A percentile compares a stretch with the other conserved stretches of the same genome.
Conservation (phyloP, 2,329 filamentous ascomycete species). For the Capronia coronata region DNA sequence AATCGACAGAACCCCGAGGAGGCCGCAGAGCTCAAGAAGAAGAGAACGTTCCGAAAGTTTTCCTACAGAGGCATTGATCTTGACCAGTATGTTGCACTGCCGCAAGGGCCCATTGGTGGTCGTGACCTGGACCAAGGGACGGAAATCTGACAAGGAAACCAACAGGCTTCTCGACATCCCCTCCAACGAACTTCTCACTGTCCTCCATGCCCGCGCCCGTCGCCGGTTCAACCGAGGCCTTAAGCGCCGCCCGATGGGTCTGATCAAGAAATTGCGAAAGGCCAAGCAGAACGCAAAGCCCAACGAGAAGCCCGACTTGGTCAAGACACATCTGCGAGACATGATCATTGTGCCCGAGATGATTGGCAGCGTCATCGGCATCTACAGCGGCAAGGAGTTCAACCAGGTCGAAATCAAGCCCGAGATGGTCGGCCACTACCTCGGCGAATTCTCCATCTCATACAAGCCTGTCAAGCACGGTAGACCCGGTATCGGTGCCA, state of each 20-base stretch:
- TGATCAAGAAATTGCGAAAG: conserved; percentile 99
- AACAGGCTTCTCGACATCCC: conserved; percentile 93
- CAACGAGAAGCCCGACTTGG: conserved; percentile 99
- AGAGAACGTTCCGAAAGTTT: conserved; percentile 99
- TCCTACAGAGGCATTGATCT: conserved; percentile 99
- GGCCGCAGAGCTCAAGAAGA: conserved; percentile 99
- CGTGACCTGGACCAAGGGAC: conserved; percentile 24
- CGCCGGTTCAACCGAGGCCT: conserved; percentile 99
- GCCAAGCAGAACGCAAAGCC: conserved; percentile 97
- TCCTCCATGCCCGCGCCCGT: conserved; percentile 97
- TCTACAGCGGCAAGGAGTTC: conserved; percentile 99
- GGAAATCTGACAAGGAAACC: conserved; percentile 16
- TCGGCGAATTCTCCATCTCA: conserved; percentile 99
- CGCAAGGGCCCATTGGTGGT: background rate
- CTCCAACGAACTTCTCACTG: conserved; percentile 97
- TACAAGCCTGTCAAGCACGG: conserved; percentile 99
- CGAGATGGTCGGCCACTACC: conserved; percentile 99
- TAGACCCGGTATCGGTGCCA: conserved; percentile 99
- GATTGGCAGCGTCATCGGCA: conserved; percentile 96
- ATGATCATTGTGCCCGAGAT: conserved; percentile 99
- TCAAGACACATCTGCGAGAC: conserved; percentile 99
- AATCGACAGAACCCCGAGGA: conserved; percentile 77
- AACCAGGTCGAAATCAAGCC: conserved; percentile 99
- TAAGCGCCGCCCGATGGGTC: conserved; percentile 99
- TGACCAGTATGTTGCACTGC: conserved; percentile 71